These are phyloP conservation scores for Phytophthora macrochlamydospora DNA, from an alignment of 352 stramenopile genomes.

Conservation along the genomic window DNA sequence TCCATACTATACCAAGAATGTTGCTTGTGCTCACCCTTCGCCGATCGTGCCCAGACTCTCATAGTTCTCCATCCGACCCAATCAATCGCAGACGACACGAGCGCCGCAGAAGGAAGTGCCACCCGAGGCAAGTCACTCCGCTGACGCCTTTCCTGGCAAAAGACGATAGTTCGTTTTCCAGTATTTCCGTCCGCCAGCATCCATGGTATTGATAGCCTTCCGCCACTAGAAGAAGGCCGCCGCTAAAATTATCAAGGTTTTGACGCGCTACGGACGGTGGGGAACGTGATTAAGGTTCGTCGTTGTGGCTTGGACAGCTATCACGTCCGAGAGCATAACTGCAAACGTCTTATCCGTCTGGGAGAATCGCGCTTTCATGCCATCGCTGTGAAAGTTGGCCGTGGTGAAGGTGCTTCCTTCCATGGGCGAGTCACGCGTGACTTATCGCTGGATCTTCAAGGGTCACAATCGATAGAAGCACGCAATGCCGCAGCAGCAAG, in stretches of 20 bases:
- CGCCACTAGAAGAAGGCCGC: neutral
- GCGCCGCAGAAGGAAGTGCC: neutral
- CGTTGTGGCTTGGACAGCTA: too few species aligned
- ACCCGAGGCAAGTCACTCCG: conserved; percentile 7
- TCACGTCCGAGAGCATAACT: too few species aligned
- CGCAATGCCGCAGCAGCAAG: conserved; percentile 30
- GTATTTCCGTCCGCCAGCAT: conserved; percentile 4
- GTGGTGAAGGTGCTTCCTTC: neutral
- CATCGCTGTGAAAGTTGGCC: neutral
- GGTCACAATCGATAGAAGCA: conserved; percentile 6
- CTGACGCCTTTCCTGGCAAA: conserved; percentile 21
- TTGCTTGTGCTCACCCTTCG: conserved; percentile 62
- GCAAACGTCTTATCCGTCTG: too few species aligned
- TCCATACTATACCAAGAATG: neutral
- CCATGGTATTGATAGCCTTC: conserved; percentile 33
- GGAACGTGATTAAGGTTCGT: too few species aligned
- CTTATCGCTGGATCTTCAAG: conserved; percentile 29
- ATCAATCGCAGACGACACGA: conserved; percentile 1
- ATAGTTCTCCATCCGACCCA: conserved; percentile 82
- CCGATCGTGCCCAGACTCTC: conserved; percentile 88
- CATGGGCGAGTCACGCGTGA: conserved; percentile 8
- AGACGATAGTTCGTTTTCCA: conserved; percentile 36
- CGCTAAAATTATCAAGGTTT: conserved; percentile 29
- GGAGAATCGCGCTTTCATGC: too few species aligned
- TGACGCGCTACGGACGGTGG: neutral